A percentile compares a stretch with the other conserved stretches of the same genome.
Evolutionary conservation across 768 basidiomycete species (phyloP).

Genomic region (Steccherinum ochraceum): DNA sequence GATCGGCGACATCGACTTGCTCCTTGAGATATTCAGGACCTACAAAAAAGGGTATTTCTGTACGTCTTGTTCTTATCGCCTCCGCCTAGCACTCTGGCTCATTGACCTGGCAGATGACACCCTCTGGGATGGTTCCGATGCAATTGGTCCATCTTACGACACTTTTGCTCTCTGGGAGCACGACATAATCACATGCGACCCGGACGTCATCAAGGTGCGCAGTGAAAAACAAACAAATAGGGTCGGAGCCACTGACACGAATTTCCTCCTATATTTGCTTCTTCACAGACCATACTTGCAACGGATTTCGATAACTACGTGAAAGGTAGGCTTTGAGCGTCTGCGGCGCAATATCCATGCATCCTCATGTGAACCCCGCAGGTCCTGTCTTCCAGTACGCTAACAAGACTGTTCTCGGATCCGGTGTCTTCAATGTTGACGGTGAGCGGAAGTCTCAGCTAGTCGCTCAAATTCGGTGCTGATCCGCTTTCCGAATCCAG

Average conservation of each 20-base stretch:
- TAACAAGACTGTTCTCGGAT: constrained; percentile 34
- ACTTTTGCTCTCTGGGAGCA: constrained; percentile 15
- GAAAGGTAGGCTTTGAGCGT: constrained; percentile 27
- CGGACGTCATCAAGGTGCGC: constrained; percentile 26
- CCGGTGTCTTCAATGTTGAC: constrained; percentile 52
- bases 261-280: too few species aligned
- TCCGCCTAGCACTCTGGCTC: background rate
- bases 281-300: constrained; percentile 35
- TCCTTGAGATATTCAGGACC: constrained; percentile 16
- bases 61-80: constrained; percentile 6
- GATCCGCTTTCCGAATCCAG: constrained; percentile 3
- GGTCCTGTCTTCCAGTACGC: constrained; percentile 22
- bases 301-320: constrained; percentile 37
- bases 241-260: too few species aligned
- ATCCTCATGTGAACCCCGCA: background rate
- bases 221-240: too few species aligned
- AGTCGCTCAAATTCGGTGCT: background rate
- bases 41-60: constrained; percentile 30
- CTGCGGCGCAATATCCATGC: background rate
- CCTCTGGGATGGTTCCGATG: constrained; percentile 18
- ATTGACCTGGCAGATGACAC: constrained; percentile 15
- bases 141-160: constrained; percentile 17
- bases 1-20: constrained; percentile 30
- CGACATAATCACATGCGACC: constrained; percentile 12
- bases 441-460: constrained; percentile 19